Percentiles rank a stretch among this genome's conserved stretches.
Evolutionary conservation across 352 stramenopile species (phyloP).

Genomic region (Globisporangium polare): DNA sequence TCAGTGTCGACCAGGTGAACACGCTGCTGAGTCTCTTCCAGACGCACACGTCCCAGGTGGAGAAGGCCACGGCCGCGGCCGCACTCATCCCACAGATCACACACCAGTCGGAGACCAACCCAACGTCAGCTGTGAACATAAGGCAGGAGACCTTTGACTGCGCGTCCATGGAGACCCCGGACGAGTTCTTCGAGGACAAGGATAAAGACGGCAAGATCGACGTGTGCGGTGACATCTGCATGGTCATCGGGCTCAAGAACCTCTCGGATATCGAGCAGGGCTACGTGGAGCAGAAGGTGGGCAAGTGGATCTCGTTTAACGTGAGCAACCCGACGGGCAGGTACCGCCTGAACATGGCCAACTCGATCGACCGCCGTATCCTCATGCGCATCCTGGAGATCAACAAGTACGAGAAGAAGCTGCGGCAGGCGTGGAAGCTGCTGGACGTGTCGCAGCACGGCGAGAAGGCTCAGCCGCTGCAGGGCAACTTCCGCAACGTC

Average conservation of each 20-base stretch:
- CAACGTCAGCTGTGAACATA: background rate
- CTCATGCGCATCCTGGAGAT: conserved; percentile 65
- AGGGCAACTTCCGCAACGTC: conserved; percentile 58
- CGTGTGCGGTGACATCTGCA: conserved; percentile 73
- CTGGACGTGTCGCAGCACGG: conserved; percentile 62
- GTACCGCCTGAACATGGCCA: conserved; percentile 69
- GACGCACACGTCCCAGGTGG: conserved; percentile 58
- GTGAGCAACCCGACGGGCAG: conserved; percentile 58
- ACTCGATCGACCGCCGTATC: conserved; percentile 66
- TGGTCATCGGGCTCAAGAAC: conserved; percentile 62
- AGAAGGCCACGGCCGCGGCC: conserved; percentile 61
- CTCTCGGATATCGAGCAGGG: conserved; percentile 66
- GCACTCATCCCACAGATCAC: conserved; percentile 68
- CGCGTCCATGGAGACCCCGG: conserved; percentile 45
- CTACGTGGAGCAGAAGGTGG: conserved; percentile 65
- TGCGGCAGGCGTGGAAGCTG: conserved; percentile 53
- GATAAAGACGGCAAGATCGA: conserved; percentile 80
- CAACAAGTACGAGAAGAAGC: conserved; percentile 51
- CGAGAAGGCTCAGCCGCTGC: conserved; percentile 28
- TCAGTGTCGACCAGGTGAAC: conserved; percentile 56
- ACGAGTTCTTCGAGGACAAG: conserved; percentile 78
- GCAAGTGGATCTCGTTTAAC: conserved; percentile 80
- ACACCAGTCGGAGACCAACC: conserved; percentile 14
- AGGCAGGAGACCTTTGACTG: conserved; percentile 51
- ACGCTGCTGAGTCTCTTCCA: conserved; percentile 54